Evolutionary conservation across 2,329 filamentous ascomycete species (phyloP), one percentile per base, ranked within the genome.

Genomic region (Aspergillus intermedius): DNA sequence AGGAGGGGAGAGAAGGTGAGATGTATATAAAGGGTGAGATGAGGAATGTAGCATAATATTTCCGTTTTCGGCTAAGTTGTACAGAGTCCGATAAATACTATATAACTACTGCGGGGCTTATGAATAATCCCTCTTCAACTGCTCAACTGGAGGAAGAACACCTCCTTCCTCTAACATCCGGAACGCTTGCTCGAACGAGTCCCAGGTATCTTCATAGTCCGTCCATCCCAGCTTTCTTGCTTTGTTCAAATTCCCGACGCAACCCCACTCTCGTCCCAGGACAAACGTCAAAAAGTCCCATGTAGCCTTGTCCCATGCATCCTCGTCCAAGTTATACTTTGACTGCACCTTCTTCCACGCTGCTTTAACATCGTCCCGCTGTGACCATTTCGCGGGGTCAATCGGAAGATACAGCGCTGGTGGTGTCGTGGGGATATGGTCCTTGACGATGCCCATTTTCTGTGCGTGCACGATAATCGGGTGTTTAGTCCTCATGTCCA

Each of bases 161-260:
- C 52, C 49, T 44, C 56, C 55, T 13, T 52, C 51, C 44, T 63
- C 61, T n/a, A 65, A 48, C 43, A 61, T 54, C 9, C 60, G 55
- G 49, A 73, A 72, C 2, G 64, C 66, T 10, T 61, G 58, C 22
- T 62, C 59, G 30, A 74, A 58, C 10, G 62, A 63, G 13, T 70
- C 68, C 61, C 67, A 74, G 1, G 65, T 64, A 59, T 64, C 68
- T n/a, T 51, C 48, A 46, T 64, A 73, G 0, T 70, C 73, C 1
- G 60, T 69, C 68, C 69, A 77, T 0, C 75, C 74, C 21, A 66
- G 57, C 50, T 67, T 68, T 46, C 74, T 63, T 4, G 74, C 74
- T 58, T 76, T 77, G 44, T 63, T 74, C 68, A 76, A 74, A 46
- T 44, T 63, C 1, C 42, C 54, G 7, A 64, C 55, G 32, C 54